Evolutionary conservation across 1,284 basidiomycete genomes (phyloP), one percentile per base, ranked within the genome.

Genomic region (Leccinum angustisporum): DNA sequence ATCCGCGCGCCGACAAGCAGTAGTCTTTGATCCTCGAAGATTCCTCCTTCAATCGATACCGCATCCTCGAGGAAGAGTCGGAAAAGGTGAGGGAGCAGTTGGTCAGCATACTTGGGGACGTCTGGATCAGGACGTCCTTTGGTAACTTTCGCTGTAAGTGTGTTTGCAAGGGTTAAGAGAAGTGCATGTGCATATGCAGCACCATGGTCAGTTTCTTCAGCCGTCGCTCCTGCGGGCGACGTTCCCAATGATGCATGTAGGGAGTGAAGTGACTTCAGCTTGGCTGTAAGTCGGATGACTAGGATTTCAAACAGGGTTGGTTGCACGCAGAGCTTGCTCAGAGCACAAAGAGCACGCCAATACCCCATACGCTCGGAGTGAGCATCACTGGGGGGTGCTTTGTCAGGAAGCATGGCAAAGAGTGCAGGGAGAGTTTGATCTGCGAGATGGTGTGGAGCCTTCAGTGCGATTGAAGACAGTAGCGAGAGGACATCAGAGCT

Each of bases 151-250:
- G 71, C 75, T 9, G 79, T 70, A 21, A 97, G 75, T 0, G 90
- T 86, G 46, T 84, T 82, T 2, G 80, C 79, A 4, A 97, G 75
- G 0, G 90, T 85, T 61, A 82, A 79, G 33, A 97, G 79, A n/a
- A 97, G 81, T 34, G 94, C 86, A 75, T 94, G 92, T 0, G 86
- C 87, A 71, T 95, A 97, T 10, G 93, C 91, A 1, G 90, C 85
- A 18, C 74, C 78, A 13, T 85, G 80, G 25, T 76, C 74, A 5
- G 38, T n/a, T 68, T 73, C 48, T 50, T 67, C 70, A 5, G 13
- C 14, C 67, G 68, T 14, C 54, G 57, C 10, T 61, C 54, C 8
- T 61, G 43, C 21, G 5, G 31, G 13, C 58, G 63, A 14, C 56
- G 52, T 36, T 70, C 14, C n/a, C 13, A 38, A 31, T 1, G 43